phyloP scores from a whole-genome alignment of 306 rosid genomes.

The Arachis stenosperma region DNA sequence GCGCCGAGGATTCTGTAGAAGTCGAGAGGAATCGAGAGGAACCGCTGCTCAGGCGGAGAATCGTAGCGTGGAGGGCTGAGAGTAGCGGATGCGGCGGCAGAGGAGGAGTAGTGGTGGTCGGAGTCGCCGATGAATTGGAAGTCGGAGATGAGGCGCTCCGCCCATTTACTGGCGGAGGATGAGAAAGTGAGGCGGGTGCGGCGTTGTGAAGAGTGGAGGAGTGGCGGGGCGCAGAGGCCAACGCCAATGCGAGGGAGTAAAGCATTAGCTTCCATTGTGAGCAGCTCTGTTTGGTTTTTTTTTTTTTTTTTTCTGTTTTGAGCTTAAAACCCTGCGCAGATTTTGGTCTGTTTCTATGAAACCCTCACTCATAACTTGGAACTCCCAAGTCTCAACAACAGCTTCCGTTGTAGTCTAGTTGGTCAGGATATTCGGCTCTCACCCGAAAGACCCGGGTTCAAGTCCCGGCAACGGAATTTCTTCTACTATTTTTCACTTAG shows the following conservation, averaged over 20 bases:
- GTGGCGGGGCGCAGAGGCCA: constrained; percentile 49
- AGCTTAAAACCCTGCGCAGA: background rate
- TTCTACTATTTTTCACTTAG: too few species aligned
- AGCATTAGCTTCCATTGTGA: constrained; percentile 48
- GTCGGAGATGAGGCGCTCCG: constrained; percentile 89
- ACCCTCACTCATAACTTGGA: too few species aligned
- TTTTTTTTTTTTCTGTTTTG: background rate
- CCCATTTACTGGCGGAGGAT: constrained; percentile 78
- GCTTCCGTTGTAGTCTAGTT: constrained; percentile 37
- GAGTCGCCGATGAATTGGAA: constrained; percentile 84
- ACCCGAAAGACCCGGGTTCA: constrained; percentile 52
- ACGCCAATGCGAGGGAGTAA: constrained; percentile 53
- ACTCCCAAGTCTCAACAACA: too few species aligned
- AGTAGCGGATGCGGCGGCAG: constrained; percentile 47
- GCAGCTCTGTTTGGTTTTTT: background rate
- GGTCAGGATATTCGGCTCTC: constrained; percentile 50
- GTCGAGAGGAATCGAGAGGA: constrained; percentile 72
- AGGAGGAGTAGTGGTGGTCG: constrained; percentile 29
- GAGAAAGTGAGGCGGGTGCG: constrained; percentile 43
- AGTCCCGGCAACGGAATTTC: constrained; percentile 36
- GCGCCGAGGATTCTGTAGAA: constrained; percentile 84
- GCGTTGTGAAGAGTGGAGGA: constrained; percentile 26
- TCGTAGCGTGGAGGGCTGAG: constrained; percentile 50
- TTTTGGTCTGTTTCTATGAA: too few species aligned
- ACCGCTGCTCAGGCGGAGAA: constrained; percentile 56